Percentiles rank a stretch among this genome's conserved stretches.
These are phyloP conservation scores for Aspergillus phoenicis DNA, from an alignment of 2,329 filamentous ascomycete genomes.

Conservation along the genomic window DNA sequence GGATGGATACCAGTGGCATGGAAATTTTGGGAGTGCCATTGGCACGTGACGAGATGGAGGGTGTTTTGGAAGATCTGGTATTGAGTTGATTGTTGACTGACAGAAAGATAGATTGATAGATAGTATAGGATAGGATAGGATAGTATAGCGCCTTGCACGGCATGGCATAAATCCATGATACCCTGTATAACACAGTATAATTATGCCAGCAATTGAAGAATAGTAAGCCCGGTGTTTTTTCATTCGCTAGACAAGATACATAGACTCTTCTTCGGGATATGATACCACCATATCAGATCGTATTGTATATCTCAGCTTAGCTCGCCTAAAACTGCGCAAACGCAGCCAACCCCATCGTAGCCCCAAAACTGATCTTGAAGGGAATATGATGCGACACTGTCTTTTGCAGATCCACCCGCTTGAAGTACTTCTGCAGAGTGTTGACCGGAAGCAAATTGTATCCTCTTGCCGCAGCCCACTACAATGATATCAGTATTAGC, in stretches of 20 bases:
- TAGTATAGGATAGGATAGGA: constrained; percentile 10
- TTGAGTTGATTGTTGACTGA: constrained; percentile 29
- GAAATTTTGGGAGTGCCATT: constrained; percentile 87
- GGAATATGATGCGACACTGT: constrained; percentile 44
- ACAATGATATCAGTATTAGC: neutral
- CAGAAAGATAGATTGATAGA: neutral
- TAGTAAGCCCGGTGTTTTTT: neutral
- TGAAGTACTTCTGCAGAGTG: constrained; percentile 45
- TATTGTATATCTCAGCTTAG: neutral
- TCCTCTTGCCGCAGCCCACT: constrained; percentile 51
- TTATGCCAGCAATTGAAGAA: neutral
- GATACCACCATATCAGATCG: neutral
- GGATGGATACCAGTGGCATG: constrained; percentile 80
- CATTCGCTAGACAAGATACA: neutral
- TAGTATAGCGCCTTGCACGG: too few relatives aligned
- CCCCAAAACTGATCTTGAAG: constrained; percentile 51
- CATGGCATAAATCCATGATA: constrained; percentile 31
- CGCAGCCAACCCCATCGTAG: constrained; percentile 48
- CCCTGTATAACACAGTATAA: constrained; percentile 25
- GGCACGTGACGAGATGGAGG: constrained; percentile 83
- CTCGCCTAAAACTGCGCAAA: constrained; percentile 45
- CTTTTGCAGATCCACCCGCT: constrained; percentile 42
- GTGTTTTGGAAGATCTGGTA: constrained; percentile 75
- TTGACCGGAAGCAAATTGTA: constrained; percentile 49
- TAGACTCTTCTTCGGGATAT: neutral